These are phyloP conservation scores for Trypanosoma caninum DNA, from an alignment of 208 protist genomes.

Conservation along the genomic window DNA sequence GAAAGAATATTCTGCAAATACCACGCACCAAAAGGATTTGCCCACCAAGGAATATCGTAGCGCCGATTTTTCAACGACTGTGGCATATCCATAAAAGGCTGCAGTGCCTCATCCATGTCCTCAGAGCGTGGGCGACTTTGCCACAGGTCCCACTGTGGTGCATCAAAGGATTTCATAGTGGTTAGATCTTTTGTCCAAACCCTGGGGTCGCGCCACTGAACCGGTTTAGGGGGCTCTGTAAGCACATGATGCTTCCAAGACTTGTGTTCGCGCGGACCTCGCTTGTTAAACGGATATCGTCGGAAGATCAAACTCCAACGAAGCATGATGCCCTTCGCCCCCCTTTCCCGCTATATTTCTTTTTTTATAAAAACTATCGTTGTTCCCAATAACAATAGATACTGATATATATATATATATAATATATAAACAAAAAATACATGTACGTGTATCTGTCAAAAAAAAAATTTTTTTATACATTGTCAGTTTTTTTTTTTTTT, in stretches of 20 bases:
- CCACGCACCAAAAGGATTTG: slow-evolving; percentile 92
- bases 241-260: slow-evolving; percentile 91
- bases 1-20: slow-evolving; percentile 92
- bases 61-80: slow-evolving; percentile 89
- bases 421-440: slow-evolving; percentile 17
- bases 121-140: slow-evolving; percentile 78
- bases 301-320: slow-evolving; percentile 46
- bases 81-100: slow-evolving; percentile 94
- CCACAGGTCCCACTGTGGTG: slow-evolving; percentile 91
- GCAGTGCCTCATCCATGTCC: slow-evolving; percentile 91
- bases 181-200: slow-evolving; percentile 90
- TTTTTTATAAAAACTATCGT: neutral
- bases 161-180: slow-evolving; percentile 91
- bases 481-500: no score
- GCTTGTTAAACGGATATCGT: slow-evolving; percentile 88
- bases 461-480: no score
- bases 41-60: slow-evolving; percentile 93
- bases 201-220: slow-evolving; percentile 89
- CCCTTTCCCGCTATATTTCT: neutral
- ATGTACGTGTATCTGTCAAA: no score
- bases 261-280: slow-evolving; percentile 83
- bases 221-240: slow-evolving; percentile 83
- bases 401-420: neutral
- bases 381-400: no score
- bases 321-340: slow-evolving; percentile 37